Evolutionary conservation across 176 grass and related monocot genomes (phyloP), one percentile per base, ranked within the genome.

Genomic region (Chloris gayana): DNA sequence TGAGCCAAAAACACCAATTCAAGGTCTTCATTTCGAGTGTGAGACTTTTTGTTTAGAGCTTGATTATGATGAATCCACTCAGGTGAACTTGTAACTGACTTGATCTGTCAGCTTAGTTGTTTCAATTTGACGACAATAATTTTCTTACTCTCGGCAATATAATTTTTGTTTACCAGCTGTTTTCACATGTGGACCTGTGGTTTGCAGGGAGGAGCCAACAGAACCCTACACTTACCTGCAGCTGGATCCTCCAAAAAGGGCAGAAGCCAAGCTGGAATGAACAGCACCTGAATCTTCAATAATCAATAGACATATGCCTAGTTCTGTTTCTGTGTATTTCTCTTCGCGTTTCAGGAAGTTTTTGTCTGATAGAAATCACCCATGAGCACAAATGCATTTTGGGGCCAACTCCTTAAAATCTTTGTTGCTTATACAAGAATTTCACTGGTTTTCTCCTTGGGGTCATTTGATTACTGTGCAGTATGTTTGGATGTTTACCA

Each of bases 121-220:
- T 32, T 7, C 35, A 44, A 47, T 15, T 11, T 21, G 49, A 21
- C 18, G 5, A 53, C 0, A 7, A 53, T 19, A 53, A 18, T 4
- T 53, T 53, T 7, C 4, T 69, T 53, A 53, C 49, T 53, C 49
- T 53, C 14, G 21, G 7, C 17, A 49, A 58, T 27, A 30, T n/a
- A 42, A 19, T 5, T 78, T 19, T 57, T 11, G 9, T 9, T 60
- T 78, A 1, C 2, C 24, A 82, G 35, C 35, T 37, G 7, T 9
- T 9, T 73, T 89, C 38, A 34, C 22, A 5, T 67, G 42, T 61
- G 68, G 14, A 73, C 31, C 34, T 86, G 14, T 73, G 50, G 50
- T 87, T 92, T 89, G 47, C 90, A 98, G 88, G 84, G 96, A 93
- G 85, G 92, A 98, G 42, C 92, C 86, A 51, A 93, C 84, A 0